These are phyloP conservation scores for Lanmaoa rubissima DNA, from an alignment of 768 basidiomycete genomes.

Conservation along the genomic window DNA sequence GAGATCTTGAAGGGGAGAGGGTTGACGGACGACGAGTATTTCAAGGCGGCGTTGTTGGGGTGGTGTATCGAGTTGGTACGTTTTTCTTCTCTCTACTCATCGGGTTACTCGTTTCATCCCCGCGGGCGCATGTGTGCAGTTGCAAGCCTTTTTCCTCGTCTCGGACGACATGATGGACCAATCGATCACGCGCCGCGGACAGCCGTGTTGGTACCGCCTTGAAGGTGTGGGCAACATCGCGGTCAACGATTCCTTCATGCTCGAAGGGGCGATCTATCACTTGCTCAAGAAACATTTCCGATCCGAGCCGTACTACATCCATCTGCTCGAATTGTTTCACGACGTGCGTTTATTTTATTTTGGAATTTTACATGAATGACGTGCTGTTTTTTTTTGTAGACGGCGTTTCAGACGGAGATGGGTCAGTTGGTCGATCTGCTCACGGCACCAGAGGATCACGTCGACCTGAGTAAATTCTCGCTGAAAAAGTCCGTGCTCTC, in stretches of 20 bases:
- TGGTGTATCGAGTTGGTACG: constrained; percentile 95
- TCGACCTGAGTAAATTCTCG: constrained; percentile 88
- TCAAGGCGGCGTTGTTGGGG: constrained; percentile 83
- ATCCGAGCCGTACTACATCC: constrained; percentile 75
- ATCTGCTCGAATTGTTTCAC: constrained; percentile 89
- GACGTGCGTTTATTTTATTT: constrained; percentile 49
- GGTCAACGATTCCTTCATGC: constrained; percentile 96
- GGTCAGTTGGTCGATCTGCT: constrained; percentile 96
- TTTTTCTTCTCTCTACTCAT: constrained; percentile 7
- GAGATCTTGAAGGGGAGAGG: constrained; percentile 77
- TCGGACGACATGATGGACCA: constrained; percentile 94
- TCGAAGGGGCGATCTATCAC: constrained; percentile 90
- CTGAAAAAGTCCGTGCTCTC: constrained; percentile 49
- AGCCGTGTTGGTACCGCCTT: constrained; percentile 91
- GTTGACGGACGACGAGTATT: constrained; percentile 81
- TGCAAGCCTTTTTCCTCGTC: constrained; percentile 97
- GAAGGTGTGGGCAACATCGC: constrained; percentile 70
- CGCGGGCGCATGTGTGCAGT: constrained; percentile 39
- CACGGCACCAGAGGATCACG: constrained; percentile 87
- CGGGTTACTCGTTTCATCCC: too few relatives aligned
- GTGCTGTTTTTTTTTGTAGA: constrained; percentile 23
- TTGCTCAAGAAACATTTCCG: constrained; percentile 88
- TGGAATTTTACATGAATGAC: neutral
- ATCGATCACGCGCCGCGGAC: constrained; percentile 89
- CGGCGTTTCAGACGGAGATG: constrained; percentile 89